phyloP scores from a whole-genome alignment of 1,284 basidiomycete genomes.

The Filobasidium uniguttulatum region DNA sequence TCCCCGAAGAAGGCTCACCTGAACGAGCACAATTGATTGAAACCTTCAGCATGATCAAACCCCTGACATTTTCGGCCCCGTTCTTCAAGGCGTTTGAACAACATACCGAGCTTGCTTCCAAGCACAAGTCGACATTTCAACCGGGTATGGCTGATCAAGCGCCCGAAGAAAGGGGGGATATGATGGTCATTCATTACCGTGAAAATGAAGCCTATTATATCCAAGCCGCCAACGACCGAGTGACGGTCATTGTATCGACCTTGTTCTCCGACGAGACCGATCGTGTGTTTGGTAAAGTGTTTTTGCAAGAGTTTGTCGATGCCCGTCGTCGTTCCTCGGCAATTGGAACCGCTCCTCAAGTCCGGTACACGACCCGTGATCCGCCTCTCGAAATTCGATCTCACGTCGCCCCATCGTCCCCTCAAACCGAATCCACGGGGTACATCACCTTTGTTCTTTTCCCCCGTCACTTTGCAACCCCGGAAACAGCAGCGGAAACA shows the following conservation, averaged over 20 bases:
- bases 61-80: constrained; percentile 86
- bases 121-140: constrained; percentile 34
- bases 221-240: constrained; percentile 81
- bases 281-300: constrained; percentile 89
- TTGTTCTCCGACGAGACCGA: constrained; percentile 97
- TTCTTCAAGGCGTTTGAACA: constrained; percentile 79
- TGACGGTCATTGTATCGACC: constrained; percentile 96
- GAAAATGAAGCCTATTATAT: constrained; percentile 96
- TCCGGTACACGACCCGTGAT: constrained; percentile 89
- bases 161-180: constrained; percentile 48
- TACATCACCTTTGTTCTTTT: constrained; percentile 60
- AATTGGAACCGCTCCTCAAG: constrained; percentile 94
- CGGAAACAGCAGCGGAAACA: constrained; percentile 58
- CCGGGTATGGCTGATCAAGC: constrained; percentile 38
- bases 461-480: constrained; percentile 81
- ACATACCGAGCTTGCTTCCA: constrained; percentile 71
- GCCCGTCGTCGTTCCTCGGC: constrained; percentile 70
- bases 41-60: constrained; percentile 75
- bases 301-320: constrained; percentile 99
- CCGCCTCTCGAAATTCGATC: constrained; percentile 84
- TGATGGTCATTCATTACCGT: constrained; percentile 89
- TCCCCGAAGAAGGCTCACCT: constrained; percentile 63
- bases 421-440: not conserved
- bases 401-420: not conserved
- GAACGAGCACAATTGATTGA: constrained; percentile 63